Conservation (phyloP, 176 grass and related monocot species). For the Alloteropsis semialata region DNA sequence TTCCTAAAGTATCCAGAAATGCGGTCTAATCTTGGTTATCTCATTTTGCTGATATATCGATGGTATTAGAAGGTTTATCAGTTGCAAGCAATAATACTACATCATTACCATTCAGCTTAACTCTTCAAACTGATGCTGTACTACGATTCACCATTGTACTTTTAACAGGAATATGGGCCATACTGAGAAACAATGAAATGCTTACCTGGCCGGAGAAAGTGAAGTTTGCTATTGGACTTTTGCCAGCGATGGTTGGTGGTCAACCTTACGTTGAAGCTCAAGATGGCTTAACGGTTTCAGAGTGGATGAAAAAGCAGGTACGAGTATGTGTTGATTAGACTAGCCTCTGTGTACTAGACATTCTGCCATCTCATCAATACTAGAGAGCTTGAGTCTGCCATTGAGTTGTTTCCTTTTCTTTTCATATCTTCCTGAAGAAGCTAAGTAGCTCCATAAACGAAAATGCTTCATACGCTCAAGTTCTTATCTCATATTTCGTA, state of each 20-base stretch:
- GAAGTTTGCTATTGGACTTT: constrained; percentile 96
- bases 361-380: constrained; percentile 6
- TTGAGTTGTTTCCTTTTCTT: constrained; percentile 16
- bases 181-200: constrained; percentile 96
- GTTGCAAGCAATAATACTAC: not conserved
- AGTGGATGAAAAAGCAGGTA: constrained; percentile 98
- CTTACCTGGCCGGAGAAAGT: constrained; percentile 98
- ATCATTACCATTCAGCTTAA: not conserved
- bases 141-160: constrained; percentile 19
- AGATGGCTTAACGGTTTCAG: constrained; percentile 79
- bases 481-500: constrained; percentile 18
- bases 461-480: constrained; percentile 2
- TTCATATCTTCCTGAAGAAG: constrained; percentile 7
- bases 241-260: constrained; percentile 88
- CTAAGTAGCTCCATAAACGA: not conserved
- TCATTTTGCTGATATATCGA: constrained; percentile 5
- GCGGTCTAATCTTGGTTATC: not conserved
- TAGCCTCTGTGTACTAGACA: not conserved
- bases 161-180: constrained; percentile 89
- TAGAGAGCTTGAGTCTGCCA: not conserved
- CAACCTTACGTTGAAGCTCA: constrained; percentile 99
- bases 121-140: not conserved
- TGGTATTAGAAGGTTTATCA: constrained; percentile 4
- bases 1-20: not conserved
- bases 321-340: not conserved